Evolutionary conservation across 805 yeast genomes (phyloP).

Genomic region (Metschnikowia henanensis): DNA sequence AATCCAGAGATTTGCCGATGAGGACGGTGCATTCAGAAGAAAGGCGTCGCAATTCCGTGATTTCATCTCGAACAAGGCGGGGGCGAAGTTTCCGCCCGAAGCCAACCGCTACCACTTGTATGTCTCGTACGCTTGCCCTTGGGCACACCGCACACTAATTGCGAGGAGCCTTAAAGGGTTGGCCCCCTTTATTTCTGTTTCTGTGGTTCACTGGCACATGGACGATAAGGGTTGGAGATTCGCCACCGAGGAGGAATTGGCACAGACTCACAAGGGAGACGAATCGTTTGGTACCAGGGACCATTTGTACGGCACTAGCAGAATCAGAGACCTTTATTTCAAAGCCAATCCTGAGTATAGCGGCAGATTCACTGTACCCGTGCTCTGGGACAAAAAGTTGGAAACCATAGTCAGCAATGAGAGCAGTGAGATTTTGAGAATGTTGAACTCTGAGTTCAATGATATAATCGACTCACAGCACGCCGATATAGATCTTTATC

Average conservation of each 20-base stretch:
- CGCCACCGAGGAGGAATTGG: conserved; percentile 46
- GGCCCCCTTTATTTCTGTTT: conserved; percentile 54
- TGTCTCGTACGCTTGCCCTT: conserved; percentile 90
- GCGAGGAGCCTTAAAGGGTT: conserved; percentile 72
- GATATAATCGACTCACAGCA: conserved; percentile 49
- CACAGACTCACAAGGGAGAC: conserved; percentile 50
- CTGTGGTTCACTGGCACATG: conserved; percentile 91
- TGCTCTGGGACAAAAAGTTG: conserved; percentile 84
- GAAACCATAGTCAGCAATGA: conserved; percentile 89
- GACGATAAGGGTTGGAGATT: conserved; percentile 91
- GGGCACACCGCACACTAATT: conserved; percentile 89
- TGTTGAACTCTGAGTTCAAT: conserved; percentile 75
- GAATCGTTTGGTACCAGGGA: conserved; percentile 38
- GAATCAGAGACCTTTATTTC: conserved; percentile 71
- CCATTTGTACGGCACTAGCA: conserved; percentile 53
- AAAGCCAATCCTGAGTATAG: conserved; percentile 72
- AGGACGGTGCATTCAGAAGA: conserved; percentile 58
- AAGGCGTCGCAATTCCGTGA: conserved; percentile 61
- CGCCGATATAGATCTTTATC: conserved; percentile 60
- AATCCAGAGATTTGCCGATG: conserved; percentile 49
- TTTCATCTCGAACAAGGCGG: conserved; percentile 54
- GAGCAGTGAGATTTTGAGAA: conserved; percentile 84
- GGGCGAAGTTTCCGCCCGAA: conserved; percentile 71
- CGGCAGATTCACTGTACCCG: conserved; percentile 91
- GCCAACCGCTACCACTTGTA: conserved; percentile 81